Evolutionary conservation across 1,284 basidiomycete species (phyloP), one percentile per base, ranked within the genome.

Genomic region (Trichosporon faecale): DNA sequence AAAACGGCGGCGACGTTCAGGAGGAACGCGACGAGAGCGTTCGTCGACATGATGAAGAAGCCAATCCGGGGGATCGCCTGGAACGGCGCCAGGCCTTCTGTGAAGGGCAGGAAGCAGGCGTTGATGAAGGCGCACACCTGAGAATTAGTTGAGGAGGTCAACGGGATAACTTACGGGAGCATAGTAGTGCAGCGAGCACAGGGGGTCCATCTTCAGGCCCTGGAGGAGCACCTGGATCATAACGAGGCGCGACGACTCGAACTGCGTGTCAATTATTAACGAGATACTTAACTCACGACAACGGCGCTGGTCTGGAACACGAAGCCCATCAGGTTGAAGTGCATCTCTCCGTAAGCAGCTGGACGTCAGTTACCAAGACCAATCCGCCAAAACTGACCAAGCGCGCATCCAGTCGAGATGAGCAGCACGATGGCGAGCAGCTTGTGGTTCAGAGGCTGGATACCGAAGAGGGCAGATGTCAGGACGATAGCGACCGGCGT

Each of bases 111-210:
- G 71, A 95, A 86, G 68, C 88, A 83, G 33, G 94, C 88, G 84
- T 97, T 98, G 85, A 98, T 91, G 68, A 88, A 82, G 1, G 95
- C 93, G 82, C 95, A 98, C 12, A 81, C 57, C 57, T 61, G 23
- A n/a, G 18, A 1, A 16, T 61, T 18, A 61, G 57, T 61, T 31
- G 12, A 16, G 1, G 16, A 18, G 4, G 16, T 3, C 18, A 16
- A 2, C 2, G 5, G 27, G 23, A 16, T 9, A 61, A 31, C 57
- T 31, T 16, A 61, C 91, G 9, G 93, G 93, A 6, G 93, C 93
- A 79, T 94, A 95, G 86, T 96, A 98, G 85, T 97, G 93, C 68
- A 98, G 85, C n/a, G 93, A 95, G 63, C 94, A 92, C 14, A 97
- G 88, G 0, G 95, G 95, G 82, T 96, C 37, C 33, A 80, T 79